Conservation (phyloP, 1,139 yeast genomes). For the Pichia sp. region DNA sequence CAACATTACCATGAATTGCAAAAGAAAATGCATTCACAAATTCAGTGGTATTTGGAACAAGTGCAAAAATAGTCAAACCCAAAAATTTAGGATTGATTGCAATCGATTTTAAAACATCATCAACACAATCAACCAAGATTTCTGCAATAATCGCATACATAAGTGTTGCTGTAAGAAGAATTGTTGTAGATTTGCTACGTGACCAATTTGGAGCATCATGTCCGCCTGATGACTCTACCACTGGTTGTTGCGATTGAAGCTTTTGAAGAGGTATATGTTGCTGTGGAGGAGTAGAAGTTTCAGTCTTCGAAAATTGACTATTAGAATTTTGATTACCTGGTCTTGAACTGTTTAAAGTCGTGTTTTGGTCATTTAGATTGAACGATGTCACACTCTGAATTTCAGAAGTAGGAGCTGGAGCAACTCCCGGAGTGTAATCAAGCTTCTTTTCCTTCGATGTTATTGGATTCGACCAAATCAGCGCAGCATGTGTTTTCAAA, state of each 20-base stretch:
- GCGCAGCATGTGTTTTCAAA: slow-evolving; percentile 89
- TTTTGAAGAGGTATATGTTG: slow-evolving; percentile 11
- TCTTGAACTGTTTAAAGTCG: slow-evolving; percentile 6
- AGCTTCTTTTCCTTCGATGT: slow-evolving; percentile 27
- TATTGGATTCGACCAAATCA: slow-evolving; percentile 82
- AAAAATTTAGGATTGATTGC: slow-evolving; percentile 85
- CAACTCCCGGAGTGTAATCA: slow-evolving; percentile 8
- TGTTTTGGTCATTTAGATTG: slow-evolving; percentile 19
- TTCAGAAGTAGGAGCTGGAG: slow-evolving; percentile 13
- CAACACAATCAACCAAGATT: slow-evolving; percentile 89
- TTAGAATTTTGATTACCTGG: slow-evolving; percentile 6
- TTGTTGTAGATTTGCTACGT: slow-evolving; percentile 75
- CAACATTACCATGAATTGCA: slow-evolving; percentile 94
- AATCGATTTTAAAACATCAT: slow-evolving; percentile 70
- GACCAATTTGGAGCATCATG: slow-evolving; percentile 99
- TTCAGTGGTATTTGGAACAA: slow-evolving; percentile 96
- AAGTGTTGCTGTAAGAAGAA: slow-evolving; percentile 76
- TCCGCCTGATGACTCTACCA: slow-evolving; percentile 44
- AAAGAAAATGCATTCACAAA: slow-evolving; percentile 95
- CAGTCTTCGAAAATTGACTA: not conserved
- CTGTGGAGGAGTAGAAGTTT: slow-evolving; percentile 2
- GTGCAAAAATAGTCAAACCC: slow-evolving; percentile 90
- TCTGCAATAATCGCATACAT: slow-evolving; percentile 93
- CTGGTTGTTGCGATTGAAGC: slow-evolving; percentile 14
- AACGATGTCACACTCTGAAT: slow-evolving; percentile 28